phyloP scores from a whole-genome alignment of 2,329 filamentous ascomycete species.

The Monilinia laxa region DNA sequence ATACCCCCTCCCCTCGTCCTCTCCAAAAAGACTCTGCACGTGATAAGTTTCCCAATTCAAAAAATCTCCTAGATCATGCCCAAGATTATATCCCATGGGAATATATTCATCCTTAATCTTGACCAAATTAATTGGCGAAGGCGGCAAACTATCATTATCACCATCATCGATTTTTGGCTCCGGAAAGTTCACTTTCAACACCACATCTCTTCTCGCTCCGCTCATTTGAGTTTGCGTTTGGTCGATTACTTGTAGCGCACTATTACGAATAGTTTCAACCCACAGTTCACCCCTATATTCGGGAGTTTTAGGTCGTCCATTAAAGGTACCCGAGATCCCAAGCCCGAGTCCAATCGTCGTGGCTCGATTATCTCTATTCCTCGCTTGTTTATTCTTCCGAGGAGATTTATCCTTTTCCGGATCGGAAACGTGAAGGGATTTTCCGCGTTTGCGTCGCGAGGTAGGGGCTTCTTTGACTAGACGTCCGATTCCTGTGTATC shows the following conservation, averaged over 20 bases:
- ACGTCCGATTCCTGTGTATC: slow-evolving; percentile 28
- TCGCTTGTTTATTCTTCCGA: background rate
- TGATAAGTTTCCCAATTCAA: slow-evolving; percentile 51
- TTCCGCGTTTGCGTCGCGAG: slow-evolving; percentile 18
- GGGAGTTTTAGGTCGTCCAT: background rate
- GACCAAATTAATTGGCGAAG: slow-evolving; percentile 33
- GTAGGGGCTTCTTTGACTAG: slow-evolving; percentile 24
- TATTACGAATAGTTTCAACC: slow-evolving; percentile 5
- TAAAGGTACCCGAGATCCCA: background rate
- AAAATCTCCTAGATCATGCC: slow-evolving; percentile 59
- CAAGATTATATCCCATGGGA: slow-evolving; percentile 61
- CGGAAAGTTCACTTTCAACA: slow-evolving; percentile 12
- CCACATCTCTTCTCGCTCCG: background rate
- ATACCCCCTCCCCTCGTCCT: slow-evolving; percentile 13
- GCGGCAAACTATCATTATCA: slow-evolving; percentile 27
- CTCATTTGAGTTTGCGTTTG: background rate
- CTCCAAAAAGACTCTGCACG: slow-evolving; percentile 27
- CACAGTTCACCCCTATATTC: background rate
- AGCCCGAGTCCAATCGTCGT: background rate
- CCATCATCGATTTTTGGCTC: slow-evolving; percentile 8
- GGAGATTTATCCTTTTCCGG: slow-evolving; percentile 8
- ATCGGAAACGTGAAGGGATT: background rate
- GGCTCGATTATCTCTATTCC: background rate
- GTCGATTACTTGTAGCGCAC: background rate
- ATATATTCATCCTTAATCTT: slow-evolving; percentile 42